Conservation (phyloP, 192 early-diverging fungal species). For the Coemansia sp. region DNA sequence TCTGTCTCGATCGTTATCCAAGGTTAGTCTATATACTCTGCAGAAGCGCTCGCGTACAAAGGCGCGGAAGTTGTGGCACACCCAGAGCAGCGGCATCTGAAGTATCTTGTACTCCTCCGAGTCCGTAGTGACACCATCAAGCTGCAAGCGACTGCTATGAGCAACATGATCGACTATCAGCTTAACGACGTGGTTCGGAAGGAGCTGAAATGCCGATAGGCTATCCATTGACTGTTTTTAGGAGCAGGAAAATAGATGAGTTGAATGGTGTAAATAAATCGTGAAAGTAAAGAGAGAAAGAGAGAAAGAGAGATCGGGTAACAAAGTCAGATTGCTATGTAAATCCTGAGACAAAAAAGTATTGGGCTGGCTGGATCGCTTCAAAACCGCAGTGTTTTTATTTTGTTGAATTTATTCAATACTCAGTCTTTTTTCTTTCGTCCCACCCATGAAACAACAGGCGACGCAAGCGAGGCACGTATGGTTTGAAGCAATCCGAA, state of each 20-base stretch:
- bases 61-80: background rate
- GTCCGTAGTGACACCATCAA: background rate
- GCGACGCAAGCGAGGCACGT: background rate
- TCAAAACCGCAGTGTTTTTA: too few species aligned
- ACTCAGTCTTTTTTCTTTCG: too few species aligned
- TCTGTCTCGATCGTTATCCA: background rate
- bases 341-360: too few species aligned
- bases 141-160: background rate
- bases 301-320: too few species aligned
- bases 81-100: background rate
- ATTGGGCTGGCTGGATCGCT: too few species aligned
- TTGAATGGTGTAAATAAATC: background rate
- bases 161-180: background rate
- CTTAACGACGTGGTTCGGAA: background rate
- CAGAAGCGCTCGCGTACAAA: background rate
- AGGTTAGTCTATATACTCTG: background rate
- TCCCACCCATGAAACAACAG: background rate
- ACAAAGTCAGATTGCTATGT: too few species aligned
- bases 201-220: background rate
- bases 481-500: background rate
- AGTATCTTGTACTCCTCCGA: background rate
- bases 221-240: background rate
- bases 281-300: too few species aligned
- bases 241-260: too few species aligned
- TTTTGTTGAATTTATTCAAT: too few species aligned